Conservation (phyloP, 108 stramenopile species). For the Cyclotella baltica region DNA sequence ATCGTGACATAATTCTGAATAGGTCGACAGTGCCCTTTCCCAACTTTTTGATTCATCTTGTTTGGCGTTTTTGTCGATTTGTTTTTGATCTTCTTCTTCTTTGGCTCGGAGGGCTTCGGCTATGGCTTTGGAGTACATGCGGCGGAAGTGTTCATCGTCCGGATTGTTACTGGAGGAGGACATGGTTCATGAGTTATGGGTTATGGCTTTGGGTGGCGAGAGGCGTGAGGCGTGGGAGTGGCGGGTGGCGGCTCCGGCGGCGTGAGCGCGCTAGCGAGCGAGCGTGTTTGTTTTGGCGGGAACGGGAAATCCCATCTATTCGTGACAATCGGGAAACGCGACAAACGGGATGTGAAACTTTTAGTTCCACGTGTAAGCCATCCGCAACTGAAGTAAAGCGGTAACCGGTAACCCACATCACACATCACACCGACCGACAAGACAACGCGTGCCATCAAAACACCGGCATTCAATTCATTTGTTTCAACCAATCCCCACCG, state of each 20-base stretch:
- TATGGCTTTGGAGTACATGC: slow-evolving; percentile 48
- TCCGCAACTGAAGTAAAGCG: background rate
- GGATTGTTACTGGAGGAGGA: slow-evolving; percentile 4
- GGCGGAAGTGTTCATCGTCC: slow-evolving; percentile 43
- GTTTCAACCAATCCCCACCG: background rate
- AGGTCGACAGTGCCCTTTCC: slow-evolving; percentile 27
- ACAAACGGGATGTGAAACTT: too few relatives aligned
- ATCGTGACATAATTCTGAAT: slow-evolving; percentile 50
- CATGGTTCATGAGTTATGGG: background rate
- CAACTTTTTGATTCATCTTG: slow-evolving; percentile 15
- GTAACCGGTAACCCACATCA: background rate
- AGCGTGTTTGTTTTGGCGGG: too few relatives aligned
- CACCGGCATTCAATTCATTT: background rate
- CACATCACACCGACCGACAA: too few relatives aligned
- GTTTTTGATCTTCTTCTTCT: slow-evolving; percentile 52
- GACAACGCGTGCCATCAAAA: background rate
- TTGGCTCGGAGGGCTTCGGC: slow-evolving; percentile 54
- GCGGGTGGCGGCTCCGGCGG: background rate
- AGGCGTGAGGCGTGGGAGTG: background rate
- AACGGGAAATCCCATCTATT: too few relatives aligned
- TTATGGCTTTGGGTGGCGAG: background rate
- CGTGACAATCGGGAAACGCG: too few relatives aligned
- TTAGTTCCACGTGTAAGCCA: background rate
- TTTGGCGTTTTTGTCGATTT: slow-evolving; percentile 6
- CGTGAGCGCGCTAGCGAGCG: background rate